These are phyloP conservation scores for Castanea mollissima DNA, from an alignment of 306 rosid genomes.

Conservation along the genomic window DNA sequence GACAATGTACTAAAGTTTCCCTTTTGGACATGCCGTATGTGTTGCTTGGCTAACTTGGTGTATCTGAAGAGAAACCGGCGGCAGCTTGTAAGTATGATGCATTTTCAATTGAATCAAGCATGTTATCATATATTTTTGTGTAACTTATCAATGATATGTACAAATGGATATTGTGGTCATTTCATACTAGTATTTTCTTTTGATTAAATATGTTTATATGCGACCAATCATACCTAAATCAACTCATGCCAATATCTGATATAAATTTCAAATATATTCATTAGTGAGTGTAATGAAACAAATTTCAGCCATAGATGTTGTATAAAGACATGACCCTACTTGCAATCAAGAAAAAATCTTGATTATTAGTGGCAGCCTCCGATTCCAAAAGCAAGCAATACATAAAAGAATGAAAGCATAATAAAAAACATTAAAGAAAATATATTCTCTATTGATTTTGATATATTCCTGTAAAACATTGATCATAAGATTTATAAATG, in stretches of 20 bases:
- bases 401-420: too few species aligned
- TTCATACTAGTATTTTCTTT: neutral
- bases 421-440: too few species aligned
- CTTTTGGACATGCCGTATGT: slow-evolving; percentile 26
- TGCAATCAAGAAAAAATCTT: too few species aligned
- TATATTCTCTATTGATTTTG: too few species aligned
- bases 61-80: slow-evolving; percentile 89
- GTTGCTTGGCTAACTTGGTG: slow-evolving; percentile 47
- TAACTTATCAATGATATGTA: neutral
- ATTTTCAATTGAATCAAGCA: neutral
- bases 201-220: neutral
- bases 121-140: neutral
- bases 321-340: too few species aligned
- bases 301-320: too few species aligned
- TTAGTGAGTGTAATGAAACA: neutral
- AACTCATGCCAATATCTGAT: neutral
- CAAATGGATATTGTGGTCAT: slow-evolving; percentile 1
- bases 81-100: slow-evolving; percentile 68
- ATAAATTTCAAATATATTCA: neutral
- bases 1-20: slow-evolving; percentile 31
- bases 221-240: neutral
- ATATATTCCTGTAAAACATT: too few species aligned
- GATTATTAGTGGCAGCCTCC: too few species aligned
- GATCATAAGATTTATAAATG: too few species aligned
- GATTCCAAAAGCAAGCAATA: too few species aligned